Evolutionary conservation across 225 moss, liverwort and hornwort species (phyloP), one percentile per base, ranked within the genome.

Genomic region (Bryoerythrophyllum caledonicum): DNA sequence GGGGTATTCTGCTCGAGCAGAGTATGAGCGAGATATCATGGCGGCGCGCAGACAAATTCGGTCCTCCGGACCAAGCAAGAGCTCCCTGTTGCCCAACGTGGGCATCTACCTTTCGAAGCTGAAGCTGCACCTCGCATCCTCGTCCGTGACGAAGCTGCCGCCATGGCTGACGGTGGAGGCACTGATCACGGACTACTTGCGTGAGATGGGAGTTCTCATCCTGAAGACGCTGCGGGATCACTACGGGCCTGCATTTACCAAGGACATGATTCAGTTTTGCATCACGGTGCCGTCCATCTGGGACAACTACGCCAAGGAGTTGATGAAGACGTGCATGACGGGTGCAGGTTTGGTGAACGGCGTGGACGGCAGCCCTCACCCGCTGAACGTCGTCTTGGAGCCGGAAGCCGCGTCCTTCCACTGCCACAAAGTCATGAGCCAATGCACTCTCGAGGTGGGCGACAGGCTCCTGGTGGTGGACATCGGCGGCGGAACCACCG

Each of bases 391-490:
- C 35, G 90, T 90, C 11, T 68, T 90, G 14, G 92, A 92, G 60
- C 86, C 83, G 40, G 83, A 83, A 76, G 84, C 84, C 30, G 93
- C 93, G 10, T 86, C 86, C 0, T 76, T 83, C 9, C 84, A 89
- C 63, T 94, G 91, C 44, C 85, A 85, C 60, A 65, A 63, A 32
- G 79, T 40, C 28, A 66, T 82, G 15, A 69, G 65, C 40, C 30
- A 79, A 10, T 48, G 67, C 60, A 54, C 28, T 10, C 80, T 82
- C 11, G 12, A 43, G 23, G 82, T 74, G 20, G 93, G 93, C 16
- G 86, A 88, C 34, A 89, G 70, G 71, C 82, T 91, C 51, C 57
- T 93, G 63, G 82, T 93, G 25, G 92, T 84, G 28, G 89, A 93
- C 17, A 79, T 80, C 8, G 91, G 93, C 11, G 84, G 84, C 43